Conservation (phyloP, 495 filamentous ascomycete genomes). For the Lichina pygmaea region DNA sequence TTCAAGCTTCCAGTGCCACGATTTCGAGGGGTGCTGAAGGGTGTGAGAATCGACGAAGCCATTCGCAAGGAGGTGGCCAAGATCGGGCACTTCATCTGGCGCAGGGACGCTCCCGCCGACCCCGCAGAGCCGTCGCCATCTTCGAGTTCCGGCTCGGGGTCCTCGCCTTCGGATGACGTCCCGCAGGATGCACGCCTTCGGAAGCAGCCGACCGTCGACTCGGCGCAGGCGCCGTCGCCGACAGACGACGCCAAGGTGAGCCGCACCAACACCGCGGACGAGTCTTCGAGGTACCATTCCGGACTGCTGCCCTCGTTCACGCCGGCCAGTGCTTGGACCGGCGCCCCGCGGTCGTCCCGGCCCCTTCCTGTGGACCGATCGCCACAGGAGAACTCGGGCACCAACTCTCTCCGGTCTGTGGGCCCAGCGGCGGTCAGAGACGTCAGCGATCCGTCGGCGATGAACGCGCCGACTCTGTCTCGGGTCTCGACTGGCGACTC, state of each 20-base stretch:
- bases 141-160: not conserved
- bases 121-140: not conserved
- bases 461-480: not conserved
- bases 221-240: not conserved
- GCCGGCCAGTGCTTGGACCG: not conserved
- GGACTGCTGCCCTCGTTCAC: not conserved
- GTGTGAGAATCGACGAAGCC: slow-evolving; percentile 22
- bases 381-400: no score
- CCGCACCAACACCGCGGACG: not conserved
- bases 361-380: no score
- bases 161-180: slow-evolving; percentile 5
- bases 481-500: not conserved
- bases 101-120: slow-evolving; percentile 16
- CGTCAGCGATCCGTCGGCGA: no score
- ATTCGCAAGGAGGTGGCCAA: slow-evolving; percentile 29
- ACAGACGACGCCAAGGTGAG: not conserved
- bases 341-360: not conserved
- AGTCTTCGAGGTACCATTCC: not conserved
- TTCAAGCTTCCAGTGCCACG: slow-evolving; percentile 2
- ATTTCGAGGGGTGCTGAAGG: slow-evolving; percentile 26
- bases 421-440: no score
- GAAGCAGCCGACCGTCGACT: slow-evolving; percentile 1
- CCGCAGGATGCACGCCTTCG: no score
- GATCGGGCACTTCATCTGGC: slow-evolving; percentile 26
- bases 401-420: no score